Conservation (phyloP, 1,284 basidiomycete species). For the Chiua sp. region DNA sequence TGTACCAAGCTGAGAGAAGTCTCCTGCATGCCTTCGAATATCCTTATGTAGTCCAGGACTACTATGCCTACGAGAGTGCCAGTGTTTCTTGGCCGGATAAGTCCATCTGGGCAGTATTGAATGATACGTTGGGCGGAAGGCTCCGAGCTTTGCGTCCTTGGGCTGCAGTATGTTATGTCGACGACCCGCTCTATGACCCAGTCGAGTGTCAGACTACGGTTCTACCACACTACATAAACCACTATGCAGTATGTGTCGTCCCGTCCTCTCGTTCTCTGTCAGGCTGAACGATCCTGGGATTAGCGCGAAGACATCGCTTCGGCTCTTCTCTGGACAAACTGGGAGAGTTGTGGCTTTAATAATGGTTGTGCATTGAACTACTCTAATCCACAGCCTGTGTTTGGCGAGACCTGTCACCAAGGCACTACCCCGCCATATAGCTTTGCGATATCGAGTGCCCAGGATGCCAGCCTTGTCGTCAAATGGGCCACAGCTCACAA, state of each 20-base stretch:
- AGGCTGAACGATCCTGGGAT: background rate
- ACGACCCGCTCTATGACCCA: conserved; percentile 9
- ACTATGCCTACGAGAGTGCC: background rate
- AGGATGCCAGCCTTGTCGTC: conserved; percentile 22
- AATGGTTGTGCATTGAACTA: conserved; percentile 21
- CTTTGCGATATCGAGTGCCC: conserved; percentile 13
- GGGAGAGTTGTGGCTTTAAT: conserved; percentile 19
- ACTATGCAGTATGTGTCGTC: conserved; percentile 1
- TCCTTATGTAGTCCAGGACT: background rate
- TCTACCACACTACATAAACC: conserved; percentile 5
- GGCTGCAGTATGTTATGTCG: conserved; percentile 8
- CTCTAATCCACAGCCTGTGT: conserved; percentile 18
- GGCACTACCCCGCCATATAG: conserved; percentile 22
- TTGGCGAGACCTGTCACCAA: conserved; percentile 13
- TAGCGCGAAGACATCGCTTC: conserved; percentile 19
- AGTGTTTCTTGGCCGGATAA: conserved; percentile 8
- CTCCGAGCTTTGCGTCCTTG: conserved; percentile 11
- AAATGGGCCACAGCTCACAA: conserved; percentile 18
- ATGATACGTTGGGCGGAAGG: background rate
- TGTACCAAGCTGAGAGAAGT: background rate
- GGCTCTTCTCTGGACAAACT: conserved; percentile 22
- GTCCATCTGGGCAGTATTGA: conserved; percentile 8
- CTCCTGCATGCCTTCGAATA: conserved; percentile 1
- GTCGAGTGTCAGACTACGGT: conserved; percentile 5
- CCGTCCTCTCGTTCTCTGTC: background rate